Evolutionary conservation across 179 eudicot species (phyloP), one percentile per base, ranked within the genome.

Genomic region (Gypsophila paniculata): DNA sequence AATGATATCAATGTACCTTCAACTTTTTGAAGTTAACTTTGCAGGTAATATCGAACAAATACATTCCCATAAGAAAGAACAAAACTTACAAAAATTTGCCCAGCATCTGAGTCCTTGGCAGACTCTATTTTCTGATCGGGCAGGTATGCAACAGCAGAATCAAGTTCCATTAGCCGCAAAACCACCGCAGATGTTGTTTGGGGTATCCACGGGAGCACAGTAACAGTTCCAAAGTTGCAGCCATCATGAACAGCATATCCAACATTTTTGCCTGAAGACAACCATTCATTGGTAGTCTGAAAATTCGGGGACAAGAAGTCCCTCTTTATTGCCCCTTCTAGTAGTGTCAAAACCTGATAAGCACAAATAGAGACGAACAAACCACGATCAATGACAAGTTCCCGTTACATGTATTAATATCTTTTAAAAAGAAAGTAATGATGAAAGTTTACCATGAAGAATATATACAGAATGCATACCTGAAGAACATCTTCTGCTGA

Each of bases 181-280:
- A 92, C 96, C 25, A 89, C 94, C 15, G 96, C 93, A 72, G 91
- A 78, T 58, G 96, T 81, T 48, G 97, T 89, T 61, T 76, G 88
- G 32, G 98, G 97, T 65, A 93, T 68, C 98, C 98, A 93, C 48
- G 97, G 98, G 77, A 89, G 96, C 38, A 88, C 86, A 72, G 84
- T 57, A 71, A 83, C 84, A 59, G 65, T 65, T 42, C 80, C 88
- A 58, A 83, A 74, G 70, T 26, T 60, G 55, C 71, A 72, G 29
- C 59, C 57, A 65, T 65, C 69, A 74, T 75, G 61, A 65, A 61
- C 72, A 75, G 29, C 79, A 68, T 69, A 62, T 65, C 79, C 85
- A 6, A 72, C 29, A 18, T 65, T 74, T 71, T 76, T 77, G 81
- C 78, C 42, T 29, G 83, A 81, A 72, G 83, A 86, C 82, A 88